phyloP scores from a whole-genome alignment of 345 rosid genomes.

The Mangifera indica region DNA sequence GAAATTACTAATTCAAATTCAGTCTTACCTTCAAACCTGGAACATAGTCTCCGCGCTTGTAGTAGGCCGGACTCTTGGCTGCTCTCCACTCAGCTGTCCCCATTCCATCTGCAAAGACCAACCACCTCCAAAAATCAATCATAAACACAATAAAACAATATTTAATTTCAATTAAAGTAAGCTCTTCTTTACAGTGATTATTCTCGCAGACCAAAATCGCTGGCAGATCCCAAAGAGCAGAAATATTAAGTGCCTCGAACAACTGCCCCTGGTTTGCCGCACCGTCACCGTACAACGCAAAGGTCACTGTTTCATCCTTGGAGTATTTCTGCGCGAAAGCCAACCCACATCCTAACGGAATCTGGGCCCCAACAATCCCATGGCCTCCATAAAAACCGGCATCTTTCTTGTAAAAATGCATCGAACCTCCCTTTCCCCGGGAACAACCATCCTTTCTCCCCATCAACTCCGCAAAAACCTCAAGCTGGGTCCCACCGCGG shows the following conservation, averaged over 20 bases:
- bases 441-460: slow-evolving; percentile 88
- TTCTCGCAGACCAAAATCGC: slow-evolving; percentile 92
- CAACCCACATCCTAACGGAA: slow-evolving; percentile 91
- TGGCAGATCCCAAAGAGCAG: slow-evolving; percentile 98
- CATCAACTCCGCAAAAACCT: slow-evolving; percentile 88
- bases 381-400: slow-evolving; percentile 85
- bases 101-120: slow-evolving; percentile 73
- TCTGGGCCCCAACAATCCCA: slow-evolving; percentile 96
- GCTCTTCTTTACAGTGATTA: slow-evolving; percentile 67
- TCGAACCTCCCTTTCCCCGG: slow-evolving; percentile 90
- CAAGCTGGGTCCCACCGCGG: slow-evolving; percentile 76
- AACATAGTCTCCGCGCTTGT: slow-evolving; percentile 97
- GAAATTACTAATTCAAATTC: neutral
- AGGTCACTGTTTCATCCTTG: slow-evolving; percentile 82
- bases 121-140: slow-evolving; percentile 13
- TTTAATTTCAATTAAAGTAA: neutral
- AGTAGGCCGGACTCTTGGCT: slow-evolving; percentile 82
- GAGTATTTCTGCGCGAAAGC: slow-evolving; percentile 91
- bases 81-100: slow-evolving; percentile 99
- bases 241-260: slow-evolving; percentile 87
- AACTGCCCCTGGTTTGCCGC: slow-evolving; percentile 99
- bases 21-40: slow-evolving; percentile 88
- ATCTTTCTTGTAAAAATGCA: slow-evolving; percentile 95
- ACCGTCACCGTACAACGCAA: slow-evolving; percentile 89
- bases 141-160: neutral